Evolutionary conservation across 1,284 basidiomycete species (phyloP), one percentile per base, ranked within the genome.

Genomic region (Fomitopsis schrenkii): DNA sequence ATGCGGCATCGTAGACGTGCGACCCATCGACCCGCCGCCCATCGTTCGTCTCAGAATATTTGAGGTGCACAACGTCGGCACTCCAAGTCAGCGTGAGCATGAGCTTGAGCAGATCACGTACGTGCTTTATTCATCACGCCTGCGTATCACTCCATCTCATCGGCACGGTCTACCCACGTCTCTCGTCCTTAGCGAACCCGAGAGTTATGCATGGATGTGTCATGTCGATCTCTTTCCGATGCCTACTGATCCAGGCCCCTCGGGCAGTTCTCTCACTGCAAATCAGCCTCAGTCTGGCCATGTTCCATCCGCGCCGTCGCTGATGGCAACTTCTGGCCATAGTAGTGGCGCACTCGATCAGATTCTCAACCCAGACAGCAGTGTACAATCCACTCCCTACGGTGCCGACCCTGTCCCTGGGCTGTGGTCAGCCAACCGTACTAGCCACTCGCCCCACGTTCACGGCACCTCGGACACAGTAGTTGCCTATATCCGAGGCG

Each of bases 141-240:
- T 12, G 15, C 19, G 36, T 59, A 26, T 5, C 5, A 45, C 6
- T 36, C 42, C 33, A 28, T 26, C 46, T 62, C 15, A 57, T 38
- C 41, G 36, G 36, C 7, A 9, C 19, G 44, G 30, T 33, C 5
- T 45, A 28, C 35, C 40, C 57, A 33, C 66, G 52, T 46, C 55
- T n/a, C 15, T 9, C 57, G 17, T 17, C 14, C 28, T 14, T 60
- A 84, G 82, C 36, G 79, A 80, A 35, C 67, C 81, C 45, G 74
- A 77, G 55, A 75, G 73, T 6, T 76, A 83, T 30, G 85, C 84
- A 9, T 75, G 86, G 15, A 70, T 88, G 2, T 88, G 86, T 69
- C 84, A 83, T 2, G 82, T 85, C 41, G 86, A 88, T 72, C 76
- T 88, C 19, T 88, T 86, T 63, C 80, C 82, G 3, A 79, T 84